Conservation (phyloP, 108 stramenopile species). For the Nitzschia putrida region DNA sequence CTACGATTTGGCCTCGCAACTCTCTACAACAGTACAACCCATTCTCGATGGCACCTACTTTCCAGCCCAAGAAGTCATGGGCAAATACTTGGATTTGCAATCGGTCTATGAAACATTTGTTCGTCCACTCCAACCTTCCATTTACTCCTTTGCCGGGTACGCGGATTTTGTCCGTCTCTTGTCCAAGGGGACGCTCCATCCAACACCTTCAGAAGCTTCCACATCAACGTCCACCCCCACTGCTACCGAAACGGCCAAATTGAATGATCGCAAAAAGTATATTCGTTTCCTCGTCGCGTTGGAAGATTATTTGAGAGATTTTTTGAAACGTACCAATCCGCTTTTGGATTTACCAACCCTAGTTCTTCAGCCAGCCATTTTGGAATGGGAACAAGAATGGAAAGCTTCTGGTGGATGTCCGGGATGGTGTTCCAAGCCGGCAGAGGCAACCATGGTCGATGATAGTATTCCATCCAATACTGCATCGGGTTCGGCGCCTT, state of each 20-base stretch:
- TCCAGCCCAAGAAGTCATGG: conserved; percentile 75
- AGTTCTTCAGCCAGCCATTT: conserved; percentile 46
- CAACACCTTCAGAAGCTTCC: background rate
- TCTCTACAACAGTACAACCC: conserved; percentile 42
- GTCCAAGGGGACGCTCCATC: background rate
- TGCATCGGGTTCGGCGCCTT: background rate
- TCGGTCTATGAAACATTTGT: conserved; percentile 43
- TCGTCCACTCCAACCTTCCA: conserved; percentile 15
- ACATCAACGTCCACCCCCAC: conserved; percentile 40
- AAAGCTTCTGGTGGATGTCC: conserved; percentile 51
- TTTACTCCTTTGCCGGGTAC: background rate
- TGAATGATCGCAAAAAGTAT: conserved; percentile 78
- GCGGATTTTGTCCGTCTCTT: conserved; percentile 10
- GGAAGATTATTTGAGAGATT: conserved; percentile 66
- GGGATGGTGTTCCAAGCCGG: conserved; percentile 68
- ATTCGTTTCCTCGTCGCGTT: conserved; percentile 61
- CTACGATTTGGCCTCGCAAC: conserved; percentile 69
- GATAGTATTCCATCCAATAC: conserved; percentile 15
- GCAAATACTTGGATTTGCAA: conserved; percentile 77
- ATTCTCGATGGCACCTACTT: conserved; percentile 54
- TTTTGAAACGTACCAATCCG: conserved; percentile 67
- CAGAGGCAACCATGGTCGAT: conserved; percentile 60
- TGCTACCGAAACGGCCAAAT: conserved; percentile 58
- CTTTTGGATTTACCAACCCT: conserved; percentile 59
- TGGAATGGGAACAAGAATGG: conserved; percentile 63